Base-by-base conservation (phyloP, 768 basidiomycete genomes). In the Hydnomerulius pinastri region DNA sequence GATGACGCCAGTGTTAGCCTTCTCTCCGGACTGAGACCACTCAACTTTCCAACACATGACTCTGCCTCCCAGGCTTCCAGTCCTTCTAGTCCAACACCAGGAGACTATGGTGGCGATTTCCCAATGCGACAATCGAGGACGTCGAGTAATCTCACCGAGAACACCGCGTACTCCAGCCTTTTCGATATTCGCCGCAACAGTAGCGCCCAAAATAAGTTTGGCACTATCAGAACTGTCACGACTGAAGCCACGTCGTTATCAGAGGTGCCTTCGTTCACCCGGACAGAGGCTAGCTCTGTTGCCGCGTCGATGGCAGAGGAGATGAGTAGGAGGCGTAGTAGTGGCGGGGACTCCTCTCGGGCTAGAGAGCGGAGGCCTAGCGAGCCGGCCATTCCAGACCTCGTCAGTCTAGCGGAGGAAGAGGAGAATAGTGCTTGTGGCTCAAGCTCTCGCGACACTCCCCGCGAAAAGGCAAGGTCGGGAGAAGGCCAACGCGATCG, bases 201-300 rank as follows among this genome's bases (percentile, higher is more conserved):
- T 43, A 69, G 67, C 49, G 73, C 68, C 36, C 73, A 74, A 55
- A 84, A 80, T 62, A 85, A 81, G 63, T 92, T 82, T 66, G 87
- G 83, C 35, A 92, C 90, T 10, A 82, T 92, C 53, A 77, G 87
- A 60, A 91, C 90, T n/a, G 74, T 85, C 52, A 90, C 84, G 27
- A 92, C 91, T 25, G 90, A 91, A 55, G 76, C 85, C 52, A 92
- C 90, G 17, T 88, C 86, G 32, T 66, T 78, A 32, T 71, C 73
- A 33, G 90, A 89, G 59, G 70, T 74, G 12, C 84, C 85, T 5
- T 87, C 86, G 9, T 71, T 88, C 46, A 78, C 78, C 18, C 75
- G 77, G 28, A 75, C 83, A n/a, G 87, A 90, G 59, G 88, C 80
- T 13, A 83, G 74, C 55, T 66, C 69, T 28, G 73, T 85, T 46